Conservation (phyloP, 2,329 filamentous ascomycete genomes). For the Orbilia oligospora region DNA sequence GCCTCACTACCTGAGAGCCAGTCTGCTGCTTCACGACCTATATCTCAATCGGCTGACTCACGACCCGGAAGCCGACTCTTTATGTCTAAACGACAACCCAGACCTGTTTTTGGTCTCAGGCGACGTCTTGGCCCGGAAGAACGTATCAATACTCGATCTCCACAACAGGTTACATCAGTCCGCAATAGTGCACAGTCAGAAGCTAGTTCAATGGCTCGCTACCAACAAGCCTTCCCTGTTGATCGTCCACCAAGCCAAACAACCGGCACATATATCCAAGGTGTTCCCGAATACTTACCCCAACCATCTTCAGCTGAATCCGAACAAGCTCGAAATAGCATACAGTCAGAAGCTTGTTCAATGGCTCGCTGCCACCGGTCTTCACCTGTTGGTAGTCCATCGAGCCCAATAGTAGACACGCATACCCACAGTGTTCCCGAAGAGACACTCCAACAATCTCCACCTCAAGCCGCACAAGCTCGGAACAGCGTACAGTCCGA, state of each 20-base stretch:
- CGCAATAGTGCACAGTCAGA: too few species aligned
- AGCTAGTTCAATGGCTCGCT: too few species aligned
- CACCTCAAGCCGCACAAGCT: too few species aligned
- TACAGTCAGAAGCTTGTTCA: neutral
- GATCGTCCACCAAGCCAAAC: too few species aligned
- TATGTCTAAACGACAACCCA: neutral
- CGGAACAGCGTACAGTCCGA: constrained; percentile 8
- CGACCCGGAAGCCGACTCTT: neutral
- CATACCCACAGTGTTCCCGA: constrained; percentile 23
- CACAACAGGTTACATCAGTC: too few species aligned
- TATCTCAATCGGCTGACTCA: neutral
- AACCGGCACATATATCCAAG: too few species aligned
- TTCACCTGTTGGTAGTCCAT: neutral
- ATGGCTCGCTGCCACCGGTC: neutral
- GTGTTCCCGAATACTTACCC: too few species aligned
- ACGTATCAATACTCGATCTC: neutral
- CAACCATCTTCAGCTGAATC: neutral
- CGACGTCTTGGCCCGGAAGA: neutral
- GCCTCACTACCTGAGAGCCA: neutral
- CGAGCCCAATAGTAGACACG: neutral
- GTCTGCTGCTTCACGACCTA: neutral
- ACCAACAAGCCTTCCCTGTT: too few species aligned
- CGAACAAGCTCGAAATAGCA: neutral
- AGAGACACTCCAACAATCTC: constrained; percentile 14
- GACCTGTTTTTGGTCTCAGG: too few species aligned